Percentiles rank a stretch among this genome's conserved stretches.
Evolutionary conservation across 768 basidiomycete species (phyloP).

Genomic region (Tylopilus sp.): DNA sequence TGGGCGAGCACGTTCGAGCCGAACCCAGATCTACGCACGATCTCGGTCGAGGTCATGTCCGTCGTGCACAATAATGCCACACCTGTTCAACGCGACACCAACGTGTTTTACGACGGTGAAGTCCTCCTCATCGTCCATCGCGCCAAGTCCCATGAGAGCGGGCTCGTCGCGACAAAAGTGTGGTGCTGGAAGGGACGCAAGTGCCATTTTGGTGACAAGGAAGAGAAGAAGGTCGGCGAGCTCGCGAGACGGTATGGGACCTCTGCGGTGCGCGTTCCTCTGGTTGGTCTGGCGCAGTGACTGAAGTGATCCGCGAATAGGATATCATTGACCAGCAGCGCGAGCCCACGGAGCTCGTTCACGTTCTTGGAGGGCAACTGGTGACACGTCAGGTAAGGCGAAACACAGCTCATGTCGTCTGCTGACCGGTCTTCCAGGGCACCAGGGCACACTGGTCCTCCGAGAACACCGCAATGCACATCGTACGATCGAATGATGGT

Average conservation of each 20-base stretch:
- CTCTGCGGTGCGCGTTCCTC: conserved; percentile 41
- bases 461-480: conserved; percentile 82
- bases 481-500: conserved; percentile 51
- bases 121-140: conserved; percentile 67
- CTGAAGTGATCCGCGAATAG: conserved; percentile 12
- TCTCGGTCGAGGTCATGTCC: conserved; percentile 73
- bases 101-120: conserved; percentile 74
- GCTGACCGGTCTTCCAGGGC: conserved; percentile 44
- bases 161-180: conserved; percentile 64
- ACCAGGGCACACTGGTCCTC: conserved; percentile 68
- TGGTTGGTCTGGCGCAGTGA: background rate
- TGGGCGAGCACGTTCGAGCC: conserved; percentile 12
- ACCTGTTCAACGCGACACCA: conserved; percentile 41
- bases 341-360: conserved; percentile 62
- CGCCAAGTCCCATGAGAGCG: conserved; percentile 58
- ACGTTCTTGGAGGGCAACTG: conserved; percentile 64
- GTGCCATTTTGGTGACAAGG: conserved; percentile 51
- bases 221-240: conserved; percentile 65
- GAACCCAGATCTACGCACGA: conserved; percentile 42
- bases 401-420: background rate
- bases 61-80: conserved; percentile 51
- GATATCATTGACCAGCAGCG: conserved; percentile 51
- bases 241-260: conserved; percentile 74
- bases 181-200: conserved; percentile 76
- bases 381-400: conserved; percentile 65